A percentile compares a stretch with the other conserved stretches of the same genome.
Conservation (phyloP, 176 grass and related monocot species). For the Cenchrus purpureus region DNA sequence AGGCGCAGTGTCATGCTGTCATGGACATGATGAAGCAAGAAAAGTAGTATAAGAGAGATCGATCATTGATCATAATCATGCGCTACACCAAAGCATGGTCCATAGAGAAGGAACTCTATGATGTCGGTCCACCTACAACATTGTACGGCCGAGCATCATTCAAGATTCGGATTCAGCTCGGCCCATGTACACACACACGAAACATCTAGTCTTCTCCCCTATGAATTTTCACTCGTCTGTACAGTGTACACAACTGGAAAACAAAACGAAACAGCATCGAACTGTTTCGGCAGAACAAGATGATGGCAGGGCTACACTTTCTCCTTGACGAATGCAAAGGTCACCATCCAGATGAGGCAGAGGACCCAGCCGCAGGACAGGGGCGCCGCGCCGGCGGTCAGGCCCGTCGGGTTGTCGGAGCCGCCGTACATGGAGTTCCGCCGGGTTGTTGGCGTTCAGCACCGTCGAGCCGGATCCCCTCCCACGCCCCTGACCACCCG, state of each 20-base stretch:
- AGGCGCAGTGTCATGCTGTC: neutral
- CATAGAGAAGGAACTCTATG: constrained; percentile 29
- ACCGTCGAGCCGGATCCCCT: constrained; percentile 65
- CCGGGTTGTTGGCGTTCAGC: constrained; percentile 64
- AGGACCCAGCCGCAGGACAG: constrained; percentile 48
- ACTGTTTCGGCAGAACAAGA: neutral
- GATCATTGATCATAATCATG: constrained; percentile 24
- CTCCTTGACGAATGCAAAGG: constrained; percentile 56
- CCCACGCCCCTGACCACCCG: constrained; percentile 10
- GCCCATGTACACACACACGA: constrained; percentile 31
- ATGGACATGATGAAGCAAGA: constrained; percentile 15
- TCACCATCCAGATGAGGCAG: constrained; percentile 57
- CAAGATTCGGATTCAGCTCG: constrained; percentile 7
- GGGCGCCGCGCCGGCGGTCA: constrained; percentile 40
- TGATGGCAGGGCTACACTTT: constrained; percentile 32
- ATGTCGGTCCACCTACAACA: constrained; percentile 31
- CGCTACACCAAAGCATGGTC: constrained; percentile 10
- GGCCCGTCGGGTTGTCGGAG: constrained; percentile 47
- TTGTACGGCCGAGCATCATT: constrained; percentile 36
- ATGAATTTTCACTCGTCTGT: constrained; percentile 34
- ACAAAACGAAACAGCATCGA: neutral
- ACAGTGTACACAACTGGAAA: constrained; percentile 49
- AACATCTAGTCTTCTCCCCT: constrained; percentile 40
- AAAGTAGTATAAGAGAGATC: constrained; percentile 18
- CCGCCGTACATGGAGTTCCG: constrained; percentile 65